Base-by-base conservation (phyloP, 1,284 basidiomycete genomes). In the Ceratobasidium sp. region DNA sequence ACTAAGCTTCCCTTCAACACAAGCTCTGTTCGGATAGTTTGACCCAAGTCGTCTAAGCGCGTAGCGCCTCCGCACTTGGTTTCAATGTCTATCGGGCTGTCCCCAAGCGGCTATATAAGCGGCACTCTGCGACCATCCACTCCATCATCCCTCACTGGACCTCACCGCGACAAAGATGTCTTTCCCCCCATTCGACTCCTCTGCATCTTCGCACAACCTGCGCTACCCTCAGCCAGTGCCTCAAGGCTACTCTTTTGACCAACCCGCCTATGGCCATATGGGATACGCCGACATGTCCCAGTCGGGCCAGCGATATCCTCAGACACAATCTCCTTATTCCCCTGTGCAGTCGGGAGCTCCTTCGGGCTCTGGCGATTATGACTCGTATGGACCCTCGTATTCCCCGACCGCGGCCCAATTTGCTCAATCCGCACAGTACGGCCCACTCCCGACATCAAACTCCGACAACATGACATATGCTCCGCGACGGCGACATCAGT, bases 281-380 rank as follows among this genome's bases (percentile, higher is more conserved):
- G 58, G 58, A 12, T 64, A 64, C 34, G 45, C 29, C n/a, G 60
- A 64, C 60, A 64, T 64, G 29, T 47, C 60, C 25, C 57, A 47
- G 27, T 32, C 52, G 29, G 31, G 29, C 4, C 52, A 3, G 15
- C 52, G 52, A 15, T 54, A 32, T 22, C n/a, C 27, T 31, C 52
- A 54, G 15, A 32, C 27, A 25, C 49, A 17, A 15, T 7, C 22
- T 12, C 45, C 17, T 4, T 54, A 54, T 54, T 22, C 52, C 32
- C 7, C 20, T 12, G 50, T 7, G 7, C 13, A 13, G 20, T 38
- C 56, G 2, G 17, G 17, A 5, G 32, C 49, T 29, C 47, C 22
- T 17, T n/a, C 31, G 29, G 43, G 52, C 27, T 64, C 50, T 29
- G 32, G 29, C 3, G 17, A 47, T 22, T 47, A 64, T 12, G 60